Percentiles rank a stretch among this genome's conserved stretches.
Conservation (phyloP, 2,329 filamentous ascomycete species). For the Neonectria hederae region DNA sequence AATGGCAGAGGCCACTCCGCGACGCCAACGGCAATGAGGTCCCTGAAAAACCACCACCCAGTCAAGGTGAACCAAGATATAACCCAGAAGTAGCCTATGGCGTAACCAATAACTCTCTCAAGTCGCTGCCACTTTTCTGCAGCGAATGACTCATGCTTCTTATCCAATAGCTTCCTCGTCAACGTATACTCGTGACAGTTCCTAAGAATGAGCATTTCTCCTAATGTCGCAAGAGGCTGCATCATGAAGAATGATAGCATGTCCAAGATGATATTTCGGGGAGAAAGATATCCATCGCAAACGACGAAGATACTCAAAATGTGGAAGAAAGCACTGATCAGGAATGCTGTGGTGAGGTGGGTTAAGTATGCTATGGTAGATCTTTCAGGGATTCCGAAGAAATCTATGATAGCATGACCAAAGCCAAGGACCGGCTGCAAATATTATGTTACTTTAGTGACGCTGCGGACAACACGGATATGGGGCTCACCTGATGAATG, state of each 20-base stretch:
- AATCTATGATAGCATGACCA: conserved; percentile 1
- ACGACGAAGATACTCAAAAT: conserved; percentile 22
- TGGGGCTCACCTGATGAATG: conserved; percentile 17
- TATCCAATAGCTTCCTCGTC: neutral
- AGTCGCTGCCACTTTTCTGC: neutral
- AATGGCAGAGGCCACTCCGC: conserved; percentile 22
- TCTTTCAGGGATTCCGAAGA: neutral
- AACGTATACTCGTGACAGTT: neutral
- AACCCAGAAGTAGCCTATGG: conserved; percentile 21
- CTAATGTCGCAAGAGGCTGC: conserved; percentile 14
- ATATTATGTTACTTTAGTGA: neutral
- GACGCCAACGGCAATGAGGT: conserved; percentile 19
- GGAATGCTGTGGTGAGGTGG: conserved; percentile 22
- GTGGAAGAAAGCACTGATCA: conserved; percentile 26
- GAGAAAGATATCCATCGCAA: neutral
- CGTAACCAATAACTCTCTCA: neutral
- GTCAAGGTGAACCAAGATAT: conserved; percentile 19
- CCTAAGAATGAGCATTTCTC: conserved; percentile 2
- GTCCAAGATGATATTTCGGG: neutral
- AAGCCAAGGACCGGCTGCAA: conserved; percentile 20
- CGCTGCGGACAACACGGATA: neutral
- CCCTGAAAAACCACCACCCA: conserved; percentile 24
- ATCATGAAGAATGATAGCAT: conserved; percentile 18
- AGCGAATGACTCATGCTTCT: neutral
- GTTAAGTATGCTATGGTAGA: conserved; percentile 17